Conservation (phyloP, 371 early-diverging fungal genomes). For the Nematocida sp. region DNA sequence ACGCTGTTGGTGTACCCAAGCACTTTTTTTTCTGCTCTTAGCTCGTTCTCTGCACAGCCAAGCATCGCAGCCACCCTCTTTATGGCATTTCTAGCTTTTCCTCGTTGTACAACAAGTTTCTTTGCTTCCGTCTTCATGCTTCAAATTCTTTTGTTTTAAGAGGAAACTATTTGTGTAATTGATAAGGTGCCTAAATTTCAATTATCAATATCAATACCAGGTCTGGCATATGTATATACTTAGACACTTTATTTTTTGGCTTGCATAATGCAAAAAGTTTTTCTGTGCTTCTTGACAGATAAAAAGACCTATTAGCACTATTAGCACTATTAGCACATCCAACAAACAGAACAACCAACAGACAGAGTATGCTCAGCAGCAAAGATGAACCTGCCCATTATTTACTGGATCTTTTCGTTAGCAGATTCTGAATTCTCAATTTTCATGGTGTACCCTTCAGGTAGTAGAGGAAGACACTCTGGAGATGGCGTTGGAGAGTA, state of each 20-base stretch:
- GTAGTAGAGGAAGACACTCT: neutral
- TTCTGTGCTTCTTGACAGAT: no score
- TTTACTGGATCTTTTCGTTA: neutral
- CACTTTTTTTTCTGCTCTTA: slow-evolving; percentile 12
- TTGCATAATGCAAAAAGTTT: no score
- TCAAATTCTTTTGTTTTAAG: neutral
- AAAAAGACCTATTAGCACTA: no score
- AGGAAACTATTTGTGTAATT: neutral
- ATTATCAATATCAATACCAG: neutral
- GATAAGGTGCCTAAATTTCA: no score
- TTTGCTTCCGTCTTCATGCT: neutral
- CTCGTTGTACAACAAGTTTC: neutral
- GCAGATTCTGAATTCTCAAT: neutral
- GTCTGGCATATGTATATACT: neutral
- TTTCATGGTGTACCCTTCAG: neutral
- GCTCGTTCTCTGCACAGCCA: slow-evolving; percentile 4
- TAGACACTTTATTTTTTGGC: no score
- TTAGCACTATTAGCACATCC: no score
- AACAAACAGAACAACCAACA: no score
- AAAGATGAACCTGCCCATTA: no score
- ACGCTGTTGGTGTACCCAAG: slow-evolving; percentile 33
- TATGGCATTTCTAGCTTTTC: slow-evolving; percentile 2
- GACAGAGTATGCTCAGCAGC: no score
- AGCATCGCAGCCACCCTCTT: neutral
- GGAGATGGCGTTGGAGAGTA: neutral